Evolutionary conservation across 2,329 filamentous ascomycete species (phyloP).

Genomic region (Chrysoporthe deuterocubensis): DNA sequence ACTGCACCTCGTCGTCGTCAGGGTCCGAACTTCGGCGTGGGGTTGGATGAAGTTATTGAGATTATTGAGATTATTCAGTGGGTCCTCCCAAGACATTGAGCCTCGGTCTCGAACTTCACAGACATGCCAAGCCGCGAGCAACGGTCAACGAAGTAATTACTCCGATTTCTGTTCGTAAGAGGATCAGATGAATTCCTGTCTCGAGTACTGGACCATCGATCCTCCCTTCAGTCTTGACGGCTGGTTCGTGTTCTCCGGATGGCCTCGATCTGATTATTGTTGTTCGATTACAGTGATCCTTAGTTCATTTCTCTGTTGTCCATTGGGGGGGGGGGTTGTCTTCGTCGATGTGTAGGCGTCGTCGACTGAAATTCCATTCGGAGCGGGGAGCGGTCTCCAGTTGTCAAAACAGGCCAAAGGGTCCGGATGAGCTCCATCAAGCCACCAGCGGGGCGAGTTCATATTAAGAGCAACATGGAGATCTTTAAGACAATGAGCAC

Average conservation of each 20-base stretch:
- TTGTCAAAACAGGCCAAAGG: neutral
- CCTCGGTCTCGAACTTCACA: neutral
- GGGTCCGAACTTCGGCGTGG: neutral
- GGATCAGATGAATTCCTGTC: neutral
- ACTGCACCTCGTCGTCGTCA: neutral
- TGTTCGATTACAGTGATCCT: neutral
- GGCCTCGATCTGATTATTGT: neutral
- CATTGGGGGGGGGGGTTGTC: neutral
- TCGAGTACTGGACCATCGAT: neutral
- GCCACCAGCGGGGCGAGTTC: neutral
- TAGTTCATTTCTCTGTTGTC: no score
- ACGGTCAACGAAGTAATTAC: neutral
- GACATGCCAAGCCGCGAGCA: neutral
- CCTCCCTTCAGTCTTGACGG: neutral
- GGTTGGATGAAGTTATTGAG: constrained; percentile 12
- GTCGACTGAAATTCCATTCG: neutral
- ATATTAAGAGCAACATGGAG: constrained; percentile 1
- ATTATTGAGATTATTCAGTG: constrained; percentile 16
- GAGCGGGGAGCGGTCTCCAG: neutral
- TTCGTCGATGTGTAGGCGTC: neutral
- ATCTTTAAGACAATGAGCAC: neutral
- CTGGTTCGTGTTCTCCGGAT: neutral
- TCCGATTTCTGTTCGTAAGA: neutral
- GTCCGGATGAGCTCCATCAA: neutral
- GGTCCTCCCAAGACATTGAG: neutral